Percentiles rank a stretch among this genome's conserved stretches.
These are phyloP conservation scores for Erodium maritimum DNA, from an alignment of 345 rosid genomes.

Conservation along the genomic window DNA sequence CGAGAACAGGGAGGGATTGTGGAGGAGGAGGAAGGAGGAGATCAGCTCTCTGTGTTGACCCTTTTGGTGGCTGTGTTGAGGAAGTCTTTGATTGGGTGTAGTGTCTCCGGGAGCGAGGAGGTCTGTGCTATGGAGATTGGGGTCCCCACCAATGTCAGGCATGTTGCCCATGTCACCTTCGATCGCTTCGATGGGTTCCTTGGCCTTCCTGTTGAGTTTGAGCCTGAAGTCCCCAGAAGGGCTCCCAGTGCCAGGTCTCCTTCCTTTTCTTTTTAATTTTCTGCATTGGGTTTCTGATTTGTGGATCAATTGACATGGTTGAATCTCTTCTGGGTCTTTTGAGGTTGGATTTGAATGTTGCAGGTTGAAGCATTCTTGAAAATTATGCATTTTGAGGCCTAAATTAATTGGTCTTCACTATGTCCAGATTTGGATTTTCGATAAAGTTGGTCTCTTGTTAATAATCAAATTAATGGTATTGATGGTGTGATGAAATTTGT, in stretches of 20 bases:
- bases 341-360: too few species aligned
- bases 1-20: conserved; percentile 12
- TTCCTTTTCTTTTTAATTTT: not conserved
- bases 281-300: too few species aligned
- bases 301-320: too few species aligned
- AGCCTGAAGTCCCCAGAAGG: conserved; percentile 88
- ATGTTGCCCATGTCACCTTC: conserved; percentile 97
- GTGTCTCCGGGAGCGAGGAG: conserved; percentile 27
- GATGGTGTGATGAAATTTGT: not conserved
- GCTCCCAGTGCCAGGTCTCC: conserved; percentile 91
- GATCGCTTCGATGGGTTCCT: conserved; percentile 96
- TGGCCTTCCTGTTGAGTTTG: conserved; percentile 96
- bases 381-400: not conserved
- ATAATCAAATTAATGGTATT: too few species aligned
- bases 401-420: not conserved
- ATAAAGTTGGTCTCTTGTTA: not conserved
- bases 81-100: conserved; percentile 71
- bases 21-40: conserved; percentile 20
- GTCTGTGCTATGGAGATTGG: conserved; percentile 91
- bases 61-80: conserved; percentile 60
- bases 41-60: conserved; percentile 53
- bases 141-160: conserved; percentile 82
- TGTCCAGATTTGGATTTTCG: conserved; percentile 7
- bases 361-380: too few species aligned
- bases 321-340: too few species aligned